Base-by-base conservation (phyloP, 176 grass and related monocot species). In the Juncus inflexus region DNA sequence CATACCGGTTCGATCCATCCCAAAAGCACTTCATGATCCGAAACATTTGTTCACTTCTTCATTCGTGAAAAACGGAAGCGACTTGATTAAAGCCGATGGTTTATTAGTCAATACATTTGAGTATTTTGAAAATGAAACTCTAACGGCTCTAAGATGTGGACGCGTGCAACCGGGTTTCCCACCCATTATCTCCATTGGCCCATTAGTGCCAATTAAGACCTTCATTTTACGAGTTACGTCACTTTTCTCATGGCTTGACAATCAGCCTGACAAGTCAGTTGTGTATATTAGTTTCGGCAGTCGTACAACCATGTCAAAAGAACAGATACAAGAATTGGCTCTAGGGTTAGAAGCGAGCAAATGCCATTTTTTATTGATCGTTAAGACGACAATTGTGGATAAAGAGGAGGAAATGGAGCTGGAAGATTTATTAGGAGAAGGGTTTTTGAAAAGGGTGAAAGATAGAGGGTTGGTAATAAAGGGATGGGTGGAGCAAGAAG, bases 271-370 rank as follows among this genome's bases (percentile, higher is more conserved):
- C 3, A 36, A 50, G 1, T 90, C 83, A 3, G 87, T 90, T 43
- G 67, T 86, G 19, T 90, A 86, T 15, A 62, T 90, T 0, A 66
- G 77, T 61, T 92, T 92, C 53, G 89, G 89, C 7, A 92, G 65
- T 78, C 84, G 81, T 0, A 64, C 15, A 37, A 60, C 64, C 0
- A 80, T 74, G 50, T 66, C 54, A 15, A 55, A 0, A 0, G 81
- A 81, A 0, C 84, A 88, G 66, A 38, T 77, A 12, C 57, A 64
- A 12, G 81, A 85, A 79, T 57, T 94, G 19, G 84, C 53, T 2
- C 41, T 47, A 1, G 89, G 89, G 19, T 53, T 83, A 13, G 81
- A 94, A 56, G 64, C 49, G 0, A 88, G 89, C 16, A 72, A 81
- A 35, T 68, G 8, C 52, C 77, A 56, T 12, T 94, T 94, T 63